phyloP scores from a whole-genome alignment of 306 rosid genomes.

The Prinsepia uniflora region DNA sequence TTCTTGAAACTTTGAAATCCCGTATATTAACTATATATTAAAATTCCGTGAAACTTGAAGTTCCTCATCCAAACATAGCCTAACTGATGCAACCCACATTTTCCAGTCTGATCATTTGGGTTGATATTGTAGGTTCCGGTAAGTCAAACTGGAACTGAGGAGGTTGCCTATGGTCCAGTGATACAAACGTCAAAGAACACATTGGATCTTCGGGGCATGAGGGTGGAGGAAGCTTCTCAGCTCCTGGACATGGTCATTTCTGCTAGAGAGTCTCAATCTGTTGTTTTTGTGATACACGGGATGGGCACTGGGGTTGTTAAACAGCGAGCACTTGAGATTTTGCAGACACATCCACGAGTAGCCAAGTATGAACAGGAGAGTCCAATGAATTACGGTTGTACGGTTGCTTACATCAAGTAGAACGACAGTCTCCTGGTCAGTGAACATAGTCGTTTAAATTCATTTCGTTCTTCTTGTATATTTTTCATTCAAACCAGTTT shows the following conservation, averaged over 20 bases:
- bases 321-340: slow-evolving; percentile 54
- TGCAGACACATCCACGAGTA: slow-evolving; percentile 61
- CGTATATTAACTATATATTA: too few relatives aligned
- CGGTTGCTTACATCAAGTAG: slow-evolving; percentile 78
- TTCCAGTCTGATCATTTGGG: slow-evolving; percentile 6
- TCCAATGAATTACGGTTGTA: slow-evolving; percentile 84
- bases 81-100: too few relatives aligned
- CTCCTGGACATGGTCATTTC: slow-evolving; percentile 70
- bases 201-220: slow-evolving; percentile 80
- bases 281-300: slow-evolving; percentile 82
- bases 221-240: slow-evolving; percentile 73
- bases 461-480: neutral
- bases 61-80: too few relatives aligned
- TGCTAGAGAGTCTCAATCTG: slow-evolving; percentile 55
- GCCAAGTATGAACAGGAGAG: slow-evolving; percentile 65
- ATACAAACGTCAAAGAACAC: slow-evolving; percentile 84
- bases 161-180: slow-evolving; percentile 52
- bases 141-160: slow-evolving; percentile 32
- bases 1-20: too few relatives aligned
- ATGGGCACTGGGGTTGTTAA: slow-evolving; percentile 87
- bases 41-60: too few relatives aligned
- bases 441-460: slow-evolving; percentile 7
- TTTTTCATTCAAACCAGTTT: neutral
- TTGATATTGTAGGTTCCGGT: slow-evolving; percentile 37
- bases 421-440: neutral